Evolutionary conservation across 768 basidiomycete genomes (phyloP).

Genomic region (Floccularia luteovirens): DNA sequence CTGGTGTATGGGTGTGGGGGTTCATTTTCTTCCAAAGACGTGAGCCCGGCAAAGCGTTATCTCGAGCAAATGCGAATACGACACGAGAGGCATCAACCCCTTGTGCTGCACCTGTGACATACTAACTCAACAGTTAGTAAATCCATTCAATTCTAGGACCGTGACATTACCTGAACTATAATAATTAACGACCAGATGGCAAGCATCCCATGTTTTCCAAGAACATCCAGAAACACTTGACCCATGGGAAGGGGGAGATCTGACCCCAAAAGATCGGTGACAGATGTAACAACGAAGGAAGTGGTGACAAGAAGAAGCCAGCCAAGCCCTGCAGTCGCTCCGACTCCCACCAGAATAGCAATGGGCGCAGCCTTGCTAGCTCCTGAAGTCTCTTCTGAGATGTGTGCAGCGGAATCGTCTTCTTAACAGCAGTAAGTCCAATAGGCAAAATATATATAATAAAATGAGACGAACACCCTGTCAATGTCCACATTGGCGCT

Average conservation of each 20-base stretch:
- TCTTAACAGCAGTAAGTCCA: conserved; percentile 4
- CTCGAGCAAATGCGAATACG: conserved; percentile 68
- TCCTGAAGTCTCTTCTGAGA: conserved; percentile 64
- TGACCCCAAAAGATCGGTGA: conserved; percentile 38
- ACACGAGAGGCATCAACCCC: conserved; percentile 71
- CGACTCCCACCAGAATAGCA: conserved; percentile 61
- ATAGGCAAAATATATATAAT: background rate
- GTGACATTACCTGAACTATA: conserved; percentile 33
- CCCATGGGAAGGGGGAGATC: conserved; percentile 62
- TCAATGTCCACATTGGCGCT: conserved; percentile 74
- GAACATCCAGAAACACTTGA: conserved; percentile 56
- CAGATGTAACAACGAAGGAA: conserved; percentile 55
- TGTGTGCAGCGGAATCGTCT: conserved; percentile 76
- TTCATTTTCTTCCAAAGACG: conserved; percentile 63
- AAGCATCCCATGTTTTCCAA: conserved; percentile 68
- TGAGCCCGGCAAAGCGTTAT: conserved; percentile 69
- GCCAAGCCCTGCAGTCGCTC: conserved; percentile 49
- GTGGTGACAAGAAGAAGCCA: conserved; percentile 62
- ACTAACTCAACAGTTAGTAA: conserved; percentile 25
- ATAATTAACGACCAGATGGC: conserved; percentile 66
- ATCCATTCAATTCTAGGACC: background rate
- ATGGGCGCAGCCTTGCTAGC: conserved; percentile 60
- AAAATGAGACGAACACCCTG: conserved; percentile 46
- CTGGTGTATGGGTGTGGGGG: conserved; percentile 53
- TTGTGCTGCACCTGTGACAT: conserved; percentile 68